Conservation (phyloP, 306 rosid genomes). For the Lathyrus oleraceus region DNA sequence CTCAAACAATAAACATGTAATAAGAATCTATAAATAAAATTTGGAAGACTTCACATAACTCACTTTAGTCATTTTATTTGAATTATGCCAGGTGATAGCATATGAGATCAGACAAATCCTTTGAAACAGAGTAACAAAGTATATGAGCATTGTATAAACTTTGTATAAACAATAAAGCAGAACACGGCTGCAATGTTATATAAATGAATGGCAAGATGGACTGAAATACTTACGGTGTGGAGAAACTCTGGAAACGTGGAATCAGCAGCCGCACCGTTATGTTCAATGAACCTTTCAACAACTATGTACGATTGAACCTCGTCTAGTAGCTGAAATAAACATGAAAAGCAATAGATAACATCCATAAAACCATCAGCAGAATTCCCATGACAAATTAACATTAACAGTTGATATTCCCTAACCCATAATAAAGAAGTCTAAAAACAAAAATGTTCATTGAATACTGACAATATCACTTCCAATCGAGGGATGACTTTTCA, state of each 20-base stretch:
- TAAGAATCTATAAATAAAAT: neutral
- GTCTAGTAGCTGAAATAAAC: constrained; percentile 64
- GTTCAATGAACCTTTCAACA: constrained; percentile 58
- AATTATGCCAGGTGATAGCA: constrained; percentile 5
- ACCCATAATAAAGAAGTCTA: neutral
- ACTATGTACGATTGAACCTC: constrained; percentile 90
- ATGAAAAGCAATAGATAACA: constrained; percentile 24
- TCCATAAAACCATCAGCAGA: constrained; percentile 5
- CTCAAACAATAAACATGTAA: constrained; percentile 1
- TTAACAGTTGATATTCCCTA: neutral
- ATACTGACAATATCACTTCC: constrained; percentile 7
- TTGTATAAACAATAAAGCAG: constrained; percentile 23
- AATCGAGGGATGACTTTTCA: neutral
- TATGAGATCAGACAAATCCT: constrained; percentile 19
- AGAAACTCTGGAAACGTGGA: constrained; percentile 55
- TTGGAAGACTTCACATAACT: constrained; percentile 20
- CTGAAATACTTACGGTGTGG: constrained; percentile 63
- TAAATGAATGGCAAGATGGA: neutral
- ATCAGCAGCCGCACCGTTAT: constrained; percentile 50
- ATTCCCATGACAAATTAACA: constrained; percentile 6
- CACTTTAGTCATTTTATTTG: constrained; percentile 9
- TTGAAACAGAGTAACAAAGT: neutral
- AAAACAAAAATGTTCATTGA: neutral
- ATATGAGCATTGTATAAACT: constrained; percentile 20
- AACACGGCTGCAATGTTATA: neutral